A percentile compares a stretch with the other conserved stretches of the same genome.
phyloP scores from a whole-genome alignment of 2,329 filamentous ascomycete species.

The Pseudogymnoascus sp. region DNA sequence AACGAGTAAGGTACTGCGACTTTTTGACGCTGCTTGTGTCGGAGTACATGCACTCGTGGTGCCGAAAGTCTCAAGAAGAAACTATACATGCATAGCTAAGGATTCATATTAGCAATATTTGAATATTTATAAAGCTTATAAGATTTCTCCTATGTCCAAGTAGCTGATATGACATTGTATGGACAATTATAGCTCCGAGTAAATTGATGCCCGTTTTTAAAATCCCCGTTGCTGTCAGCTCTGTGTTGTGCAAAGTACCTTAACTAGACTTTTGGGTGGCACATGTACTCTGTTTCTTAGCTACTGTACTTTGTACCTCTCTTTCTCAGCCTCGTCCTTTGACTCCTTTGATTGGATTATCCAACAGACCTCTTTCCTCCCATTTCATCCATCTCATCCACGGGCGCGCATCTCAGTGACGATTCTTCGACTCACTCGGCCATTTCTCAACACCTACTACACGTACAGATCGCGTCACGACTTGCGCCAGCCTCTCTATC shows the following conservation, averaged over 20 bases:
- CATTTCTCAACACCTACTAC: not conserved
- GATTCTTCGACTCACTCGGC: not conserved
- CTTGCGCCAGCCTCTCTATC: not conserved
- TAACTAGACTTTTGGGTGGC: not conserved
- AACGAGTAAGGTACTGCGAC: not conserved
- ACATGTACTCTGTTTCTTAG: not conserved
- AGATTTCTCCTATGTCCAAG: not conserved
- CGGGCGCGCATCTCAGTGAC: not conserved
- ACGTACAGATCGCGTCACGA: not conserved
- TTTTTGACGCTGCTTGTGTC: not conserved
- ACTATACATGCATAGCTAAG: not conserved
- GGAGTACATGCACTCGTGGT: not conserved
- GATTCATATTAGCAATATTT: not conserved
- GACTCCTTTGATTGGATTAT: not conserved
- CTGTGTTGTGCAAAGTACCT: not conserved
- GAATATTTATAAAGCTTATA: not conserved
- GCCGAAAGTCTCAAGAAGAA: not conserved
- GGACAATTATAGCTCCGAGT: not conserved
- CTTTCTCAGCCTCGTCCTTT: constrained; percentile 3
- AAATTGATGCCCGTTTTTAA: not conserved
- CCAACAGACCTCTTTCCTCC: not conserved
- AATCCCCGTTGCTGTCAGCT: not conserved
- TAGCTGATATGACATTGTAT: not conserved
- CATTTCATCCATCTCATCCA: not conserved
- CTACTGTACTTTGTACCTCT: not conserved